Percentiles rank a stretch among this genome's conserved stretches.
Conservation (phyloP, 345 rosid genomes). For the Rhizophora mangle region DNA sequence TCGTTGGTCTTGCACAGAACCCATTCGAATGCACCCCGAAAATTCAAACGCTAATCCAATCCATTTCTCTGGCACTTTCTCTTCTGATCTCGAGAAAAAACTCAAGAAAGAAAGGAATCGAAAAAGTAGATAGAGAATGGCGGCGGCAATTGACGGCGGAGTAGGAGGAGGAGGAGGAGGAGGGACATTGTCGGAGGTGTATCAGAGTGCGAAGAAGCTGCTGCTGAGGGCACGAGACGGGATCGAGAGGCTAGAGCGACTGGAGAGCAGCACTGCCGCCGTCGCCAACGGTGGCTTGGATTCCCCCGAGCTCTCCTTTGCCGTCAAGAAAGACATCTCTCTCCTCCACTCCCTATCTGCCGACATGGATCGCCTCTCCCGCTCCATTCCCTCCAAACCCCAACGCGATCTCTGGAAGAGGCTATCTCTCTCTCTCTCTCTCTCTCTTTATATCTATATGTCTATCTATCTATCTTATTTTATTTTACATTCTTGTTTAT, state of each 20-base stretch:
- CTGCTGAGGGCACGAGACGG: slow-evolving; percentile 73
- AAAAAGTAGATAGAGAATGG: neutral
- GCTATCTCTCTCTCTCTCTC: slow-evolving; percentile 18
- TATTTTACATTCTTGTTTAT: neutral
- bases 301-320: slow-evolving; percentile 67
- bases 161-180: slow-evolving; percentile 74
- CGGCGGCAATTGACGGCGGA: slow-evolving; percentile 42
- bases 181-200: slow-evolving; percentile 66
- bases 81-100: neutral
- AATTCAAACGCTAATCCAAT: too few relatives aligned
- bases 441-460: neutral
- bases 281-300: slow-evolving; percentile 51
- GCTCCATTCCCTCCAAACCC: slow-evolving; percentile 62
- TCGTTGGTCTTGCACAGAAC: neutral
- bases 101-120: neutral
- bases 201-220: slow-evolving; percentile 53
- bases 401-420: slow-evolving; percentile 99
- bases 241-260: slow-evolving; percentile 78
- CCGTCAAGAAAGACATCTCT: slow-evolving; percentile 67
- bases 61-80: too few relatives aligned
- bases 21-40: too few relatives aligned
- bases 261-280: slow-evolving; percentile 40
- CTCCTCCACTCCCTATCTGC: slow-evolving; percentile 73
- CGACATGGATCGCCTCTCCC: slow-evolving; percentile 86
- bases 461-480: neutral